phyloP scores from a whole-genome alignment of 306 rosid species.

The Abrus precatorius region DNA sequence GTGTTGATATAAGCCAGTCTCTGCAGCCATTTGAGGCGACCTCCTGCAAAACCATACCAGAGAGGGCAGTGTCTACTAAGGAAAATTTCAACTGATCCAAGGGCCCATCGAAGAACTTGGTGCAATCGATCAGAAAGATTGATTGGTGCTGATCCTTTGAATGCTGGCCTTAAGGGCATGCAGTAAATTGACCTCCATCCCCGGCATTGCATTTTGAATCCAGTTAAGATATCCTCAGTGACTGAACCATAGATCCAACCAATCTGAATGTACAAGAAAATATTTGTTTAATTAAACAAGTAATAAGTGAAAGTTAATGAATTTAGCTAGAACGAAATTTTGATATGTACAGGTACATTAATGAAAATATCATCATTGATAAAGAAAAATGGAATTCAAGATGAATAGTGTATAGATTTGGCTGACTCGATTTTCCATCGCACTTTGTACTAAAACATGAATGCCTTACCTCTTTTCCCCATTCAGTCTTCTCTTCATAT shows the following conservation, averaged over 20 bases:
- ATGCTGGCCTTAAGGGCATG: conserved; percentile 99
- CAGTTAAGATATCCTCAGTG: conserved; percentile 97
- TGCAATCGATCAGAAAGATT: conserved; percentile 94
- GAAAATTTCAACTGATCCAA: conserved; percentile 99
- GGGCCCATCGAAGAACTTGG: conserved; percentile 99
- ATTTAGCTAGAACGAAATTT: conserved; percentile 18
- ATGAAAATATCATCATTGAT: not conserved
- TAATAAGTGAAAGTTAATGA: conserved; percentile 8
- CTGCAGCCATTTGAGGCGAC: conserved; percentile 91
- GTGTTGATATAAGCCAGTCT: conserved; percentile 95
- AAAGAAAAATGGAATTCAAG: not conserved
- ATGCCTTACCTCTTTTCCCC: conserved; percentile 95
- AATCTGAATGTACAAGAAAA: conserved; percentile 65
- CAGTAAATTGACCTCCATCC: conserved; percentile 99
- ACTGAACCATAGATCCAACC: conserved; percentile 99
- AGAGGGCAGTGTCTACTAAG: conserved; percentile 98
- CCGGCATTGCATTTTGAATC: conserved; percentile 99
- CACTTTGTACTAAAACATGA: conserved; percentile 23
- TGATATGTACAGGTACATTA: not conserved
- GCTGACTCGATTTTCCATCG: conserved; percentile 11
- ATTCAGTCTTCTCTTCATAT: conserved; percentile 95
- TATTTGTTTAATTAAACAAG: conserved; percentile 38
- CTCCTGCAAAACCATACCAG: conserved; percentile 97
- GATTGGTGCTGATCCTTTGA: conserved; percentile 98
- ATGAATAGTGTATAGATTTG: not conserved